Evolutionary conservation across 1,139 yeast genomes (phyloP).

Genomic region (Protomyces inundatus): DNA sequence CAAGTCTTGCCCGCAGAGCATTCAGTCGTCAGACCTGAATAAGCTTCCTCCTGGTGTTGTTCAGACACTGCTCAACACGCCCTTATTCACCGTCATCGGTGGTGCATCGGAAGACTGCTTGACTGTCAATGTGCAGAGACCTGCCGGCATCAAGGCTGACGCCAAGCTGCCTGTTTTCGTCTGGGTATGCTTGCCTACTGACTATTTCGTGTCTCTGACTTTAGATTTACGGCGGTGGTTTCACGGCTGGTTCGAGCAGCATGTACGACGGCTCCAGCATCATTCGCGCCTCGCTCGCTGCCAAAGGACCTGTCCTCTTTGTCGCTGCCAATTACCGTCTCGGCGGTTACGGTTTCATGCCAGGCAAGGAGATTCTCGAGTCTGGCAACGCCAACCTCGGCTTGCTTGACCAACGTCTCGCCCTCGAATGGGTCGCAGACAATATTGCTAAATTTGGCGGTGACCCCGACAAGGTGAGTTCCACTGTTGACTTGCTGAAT

Average conservation of each 20-base stretch:
- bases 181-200: constrained; percentile 40
- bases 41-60: constrained; percentile 13
- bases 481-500: constrained; percentile 38
- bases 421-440: constrained; percentile 40
- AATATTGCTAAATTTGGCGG: constrained; percentile 42
- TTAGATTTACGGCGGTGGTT: constrained; percentile 32
- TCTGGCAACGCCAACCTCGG: constrained; percentile 36
- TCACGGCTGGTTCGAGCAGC: constrained; percentile 23
- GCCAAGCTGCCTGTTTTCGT: constrained; percentile 26
- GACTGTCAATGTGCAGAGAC: not conserved
- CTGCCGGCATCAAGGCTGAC: not conserved
- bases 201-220: constrained; percentile 32
- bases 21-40: not conserved
- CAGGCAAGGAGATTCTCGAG: constrained; percentile 1
- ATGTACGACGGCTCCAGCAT: not conserved
- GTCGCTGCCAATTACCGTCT: constrained; percentile 38
- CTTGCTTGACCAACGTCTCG: constrained; percentile 38
- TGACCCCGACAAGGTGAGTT: constrained; percentile 36
- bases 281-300: not conserved
- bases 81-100: constrained; percentile 31
- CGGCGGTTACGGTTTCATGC: constrained; percentile 38
- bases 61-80: constrained; percentile 23
- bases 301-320: constrained; percentile 33
- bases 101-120: constrained; percentile 31
- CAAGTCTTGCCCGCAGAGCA: not conserved